Percentiles rank a stretch among this genome's conserved stretches.
Evolutionary conservation across 2,329 filamentous ascomycete genomes (phyloP).

Genomic region (Daldinia sp.): DNA sequence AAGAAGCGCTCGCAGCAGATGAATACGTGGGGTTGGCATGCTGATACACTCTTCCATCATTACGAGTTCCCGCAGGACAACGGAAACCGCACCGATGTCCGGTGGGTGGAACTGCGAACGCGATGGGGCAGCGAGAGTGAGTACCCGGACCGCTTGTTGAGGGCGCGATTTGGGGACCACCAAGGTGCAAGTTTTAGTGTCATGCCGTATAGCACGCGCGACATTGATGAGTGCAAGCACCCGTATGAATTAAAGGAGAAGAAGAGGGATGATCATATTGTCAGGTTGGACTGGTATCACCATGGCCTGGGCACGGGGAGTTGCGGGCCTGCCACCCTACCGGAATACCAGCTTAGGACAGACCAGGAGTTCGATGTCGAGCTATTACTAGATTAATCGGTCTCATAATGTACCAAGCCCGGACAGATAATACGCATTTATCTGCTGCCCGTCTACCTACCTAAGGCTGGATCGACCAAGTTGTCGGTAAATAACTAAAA

Average conservation of each 20-base stretch:
- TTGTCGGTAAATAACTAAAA: constrained; percentile 1
- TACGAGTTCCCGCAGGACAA: constrained; percentile 78
- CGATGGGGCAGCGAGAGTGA: constrained; percentile 49
- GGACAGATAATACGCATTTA: background rate
- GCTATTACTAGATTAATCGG: constrained; percentile 57
- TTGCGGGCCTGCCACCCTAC: constrained; percentile 69
- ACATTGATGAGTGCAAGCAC: constrained; percentile 67
- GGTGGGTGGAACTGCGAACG: constrained; percentile 66
- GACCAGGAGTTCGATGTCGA: constrained; percentile 59
- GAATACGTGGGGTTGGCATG: constrained; percentile 62
- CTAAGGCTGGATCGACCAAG: background rate
- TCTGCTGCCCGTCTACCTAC: background rate
- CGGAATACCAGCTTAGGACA: constrained; percentile 60
- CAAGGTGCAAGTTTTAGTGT: constrained; percentile 68
- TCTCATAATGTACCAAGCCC: background rate
- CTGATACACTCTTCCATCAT: constrained; percentile 67
- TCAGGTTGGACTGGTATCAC: constrained; percentile 71
- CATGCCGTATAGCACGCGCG: constrained; percentile 65
- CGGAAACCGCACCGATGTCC: constrained; percentile 72
- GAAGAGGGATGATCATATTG: constrained; percentile 63
- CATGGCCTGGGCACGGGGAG: constrained; percentile 73
- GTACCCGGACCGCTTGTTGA: constrained; percentile 53
- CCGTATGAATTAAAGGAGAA: constrained; percentile 69
- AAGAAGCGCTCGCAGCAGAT: constrained; percentile 71
- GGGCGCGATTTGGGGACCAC: constrained; percentile 60